Conservation (phyloP, 805 yeast genomes). For the Wickerhamomyces hampshirensis region DNA sequence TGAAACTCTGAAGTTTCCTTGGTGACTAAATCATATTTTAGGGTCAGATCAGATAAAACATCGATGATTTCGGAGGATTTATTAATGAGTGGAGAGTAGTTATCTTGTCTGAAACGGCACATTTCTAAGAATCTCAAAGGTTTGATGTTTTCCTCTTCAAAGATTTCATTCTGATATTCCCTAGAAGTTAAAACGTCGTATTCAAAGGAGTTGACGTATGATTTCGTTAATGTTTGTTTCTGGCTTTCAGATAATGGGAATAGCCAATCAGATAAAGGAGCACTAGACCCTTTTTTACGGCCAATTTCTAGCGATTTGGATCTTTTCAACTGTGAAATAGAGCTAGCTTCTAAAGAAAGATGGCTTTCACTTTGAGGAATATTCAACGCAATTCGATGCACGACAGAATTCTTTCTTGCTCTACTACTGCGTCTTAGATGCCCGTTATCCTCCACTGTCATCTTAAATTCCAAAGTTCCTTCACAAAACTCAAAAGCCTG, state of each 20-base stretch:
- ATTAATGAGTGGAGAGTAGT: slow-evolving; percentile 33
- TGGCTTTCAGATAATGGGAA: slow-evolving; percentile 31
- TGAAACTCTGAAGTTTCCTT: slow-evolving; percentile 63
- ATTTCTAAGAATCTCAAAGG: slow-evolving; percentile 28
- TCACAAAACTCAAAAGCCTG: too few species aligned
- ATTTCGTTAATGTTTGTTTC: slow-evolving; percentile 29
- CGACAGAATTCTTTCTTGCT: slow-evolving; percentile 57
- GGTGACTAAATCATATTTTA: slow-evolving; percentile 53
- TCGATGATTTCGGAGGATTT: slow-evolving; percentile 42
- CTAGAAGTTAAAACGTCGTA: slow-evolving; percentile 36
- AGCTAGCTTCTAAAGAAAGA: not conserved
- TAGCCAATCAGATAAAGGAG: slow-evolving; percentile 5
- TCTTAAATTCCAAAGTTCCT: slow-evolving; percentile 5
- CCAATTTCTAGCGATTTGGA: slow-evolving; percentile 11
- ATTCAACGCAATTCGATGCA: slow-evolving; percentile 53
- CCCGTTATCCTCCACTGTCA: slow-evolving; percentile 13
- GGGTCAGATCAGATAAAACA: slow-evolving; percentile 43
- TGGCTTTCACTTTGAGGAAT: slow-evolving; percentile 30
- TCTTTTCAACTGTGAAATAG: slow-evolving; percentile 8
- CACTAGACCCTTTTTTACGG: too few species aligned
- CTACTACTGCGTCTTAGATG: slow-evolving; percentile 24
- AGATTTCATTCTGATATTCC: slow-evolving; percentile 36
- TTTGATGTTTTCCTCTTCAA: slow-evolving; percentile 31
- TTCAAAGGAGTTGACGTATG: slow-evolving; percentile 35
- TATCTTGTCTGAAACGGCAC: slow-evolving; percentile 27